These are phyloP conservation scores for Ogataea saltuana DNA, from an alignment of 805 yeast genomes.

Conservation along the genomic window DNA sequence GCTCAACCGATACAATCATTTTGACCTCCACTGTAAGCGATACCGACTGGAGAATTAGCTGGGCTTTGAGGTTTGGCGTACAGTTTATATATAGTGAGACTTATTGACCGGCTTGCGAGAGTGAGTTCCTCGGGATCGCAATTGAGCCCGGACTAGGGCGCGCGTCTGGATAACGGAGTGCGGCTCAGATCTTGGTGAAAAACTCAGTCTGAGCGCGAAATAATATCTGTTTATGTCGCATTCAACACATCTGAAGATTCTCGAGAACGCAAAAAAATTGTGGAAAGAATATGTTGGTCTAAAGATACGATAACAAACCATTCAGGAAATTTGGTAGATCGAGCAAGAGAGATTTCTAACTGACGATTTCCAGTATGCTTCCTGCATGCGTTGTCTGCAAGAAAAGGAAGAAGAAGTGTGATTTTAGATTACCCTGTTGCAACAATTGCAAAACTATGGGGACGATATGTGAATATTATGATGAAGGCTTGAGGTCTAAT, in stretches of 20 bases:
- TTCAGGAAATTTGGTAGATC: too few species aligned
- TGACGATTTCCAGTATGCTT: constrained; percentile 18
- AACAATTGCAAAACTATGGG: constrained; percentile 22
- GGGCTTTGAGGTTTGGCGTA: too few species aligned
- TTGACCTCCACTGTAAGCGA: too few species aligned
- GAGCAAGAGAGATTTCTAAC: too few species aligned
- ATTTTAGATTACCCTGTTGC: constrained; percentile 24
- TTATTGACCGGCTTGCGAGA: too few species aligned
- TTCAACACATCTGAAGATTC: too few species aligned
- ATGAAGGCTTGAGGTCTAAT: constrained; percentile 22
- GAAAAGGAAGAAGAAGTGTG: constrained; percentile 25
- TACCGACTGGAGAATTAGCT: too few species aligned
- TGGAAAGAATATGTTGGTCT: background rate
- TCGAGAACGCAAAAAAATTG: background rate
- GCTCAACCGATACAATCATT: background rate
- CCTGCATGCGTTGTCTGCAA: constrained; percentile 22
- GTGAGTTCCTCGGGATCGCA: too few species aligned
- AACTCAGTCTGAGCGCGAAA: constrained; percentile 1
- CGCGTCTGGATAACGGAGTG: background rate
- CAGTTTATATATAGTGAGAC: too few species aligned
- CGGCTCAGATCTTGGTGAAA: constrained; percentile 6
- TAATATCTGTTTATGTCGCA: background rate
- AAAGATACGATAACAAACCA: background rate
- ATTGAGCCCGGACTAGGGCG: too few species aligned
- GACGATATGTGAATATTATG: constrained; percentile 22